Percentiles rank a stretch among this genome's conserved stretches.
These are phyloP conservation scores for Exophiala xenobiotica DNA, from an alignment of 2,329 filamentous ascomycete genomes.

Conservation along the genomic window DNA sequence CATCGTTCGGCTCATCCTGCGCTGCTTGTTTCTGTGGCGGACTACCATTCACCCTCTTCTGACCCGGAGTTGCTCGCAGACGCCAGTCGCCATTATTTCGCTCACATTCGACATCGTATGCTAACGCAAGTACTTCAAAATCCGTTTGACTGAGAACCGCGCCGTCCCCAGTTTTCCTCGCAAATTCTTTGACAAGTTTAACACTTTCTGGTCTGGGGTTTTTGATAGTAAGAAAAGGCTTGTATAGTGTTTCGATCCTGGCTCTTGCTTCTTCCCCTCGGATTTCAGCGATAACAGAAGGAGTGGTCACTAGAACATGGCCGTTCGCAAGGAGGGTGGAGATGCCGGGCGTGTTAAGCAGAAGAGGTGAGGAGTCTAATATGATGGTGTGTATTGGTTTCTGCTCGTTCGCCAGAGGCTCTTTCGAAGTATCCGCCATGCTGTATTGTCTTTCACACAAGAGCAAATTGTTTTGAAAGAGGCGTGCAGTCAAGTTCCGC, in stretches of 20 bases:
- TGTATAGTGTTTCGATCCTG: slow-evolving; percentile 77
- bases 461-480: neutral
- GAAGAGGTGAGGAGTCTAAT: slow-evolving; percentile 86
- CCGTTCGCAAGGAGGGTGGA: slow-evolving; percentile 78
- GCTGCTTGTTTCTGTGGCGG: slow-evolving; percentile 48
- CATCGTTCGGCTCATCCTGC: slow-evolving; percentile 11
- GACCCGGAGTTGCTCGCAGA: slow-evolving; percentile 72
- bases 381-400: slow-evolving; percentile 82
- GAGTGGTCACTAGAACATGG: slow-evolving; percentile 76
- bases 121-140: slow-evolving; percentile 82
- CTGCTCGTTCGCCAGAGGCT: slow-evolving; percentile 18
- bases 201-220: slow-evolving; percentile 74
- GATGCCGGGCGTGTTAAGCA: slow-evolving; percentile 85
- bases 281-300: slow-evolving; percentile 83
- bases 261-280: slow-evolving; percentile 76
- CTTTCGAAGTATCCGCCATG: neutral
- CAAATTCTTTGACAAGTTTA: slow-evolving; percentile 78
- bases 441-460: neutral
- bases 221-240: slow-evolving; percentile 79
- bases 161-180: slow-evolving; percentile 83
- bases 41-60: slow-evolving; percentile 73
- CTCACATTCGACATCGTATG: slow-evolving; percentile 93
- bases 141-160: slow-evolving; percentile 85
- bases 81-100: slow-evolving; percentile 87
- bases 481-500: too few relatives aligned